Evolutionary conservation across 2,329 filamentous ascomycete genomes (phyloP), one percentile per base, ranked within the genome.

Genomic region (Dendryphion nanum): DNA sequence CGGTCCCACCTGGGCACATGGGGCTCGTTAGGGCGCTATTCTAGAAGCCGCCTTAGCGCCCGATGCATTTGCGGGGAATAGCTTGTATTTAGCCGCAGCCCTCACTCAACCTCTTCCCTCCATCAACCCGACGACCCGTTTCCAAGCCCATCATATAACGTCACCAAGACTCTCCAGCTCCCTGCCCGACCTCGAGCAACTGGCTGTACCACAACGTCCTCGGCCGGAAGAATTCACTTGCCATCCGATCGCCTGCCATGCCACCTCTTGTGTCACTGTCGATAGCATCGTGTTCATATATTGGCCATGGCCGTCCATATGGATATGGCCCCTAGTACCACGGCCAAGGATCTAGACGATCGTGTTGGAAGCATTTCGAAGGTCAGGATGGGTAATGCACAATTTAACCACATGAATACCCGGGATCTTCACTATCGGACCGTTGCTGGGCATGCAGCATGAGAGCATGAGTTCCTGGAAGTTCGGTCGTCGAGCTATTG

Each of bases 321-420:
- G 6, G 10, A 3, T 16, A 18, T 19, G 28, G 8, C 29, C 2
- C 29, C 16, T 4, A 17, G 29, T 30, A 3, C 18, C 35, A 30
- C 5, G 30, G 16, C 12, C 24, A 24, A 19, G 35, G 33, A 17
- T 23, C 38, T 31, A 30, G 31, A 35, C n/a, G 15, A 37, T 31
- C 15, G 18, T 38, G 28, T 20, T 23, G 30, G 35, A 42, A 32
- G 14, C 26, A 35, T 13, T 20, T 20, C 34, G 23, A 26, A 26
- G 23, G 10, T 10, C 29, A 17, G 16, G 10, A 30, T 14, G 29
- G 29, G 15, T 13, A 10, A 30, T 10, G 8, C 12, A 15, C 33
- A 51, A 53, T 59, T 61, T 62, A 61, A 39, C 57, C 58, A 53
- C 44, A 44, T 30, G 32, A 48, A 61, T 58, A 57, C 30, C 58